Evolutionary conservation across 192 early-diverging fungal species (phyloP), one percentile per base, ranked within the genome.

Genomic region (Ambispora gerdemannii): DNA sequence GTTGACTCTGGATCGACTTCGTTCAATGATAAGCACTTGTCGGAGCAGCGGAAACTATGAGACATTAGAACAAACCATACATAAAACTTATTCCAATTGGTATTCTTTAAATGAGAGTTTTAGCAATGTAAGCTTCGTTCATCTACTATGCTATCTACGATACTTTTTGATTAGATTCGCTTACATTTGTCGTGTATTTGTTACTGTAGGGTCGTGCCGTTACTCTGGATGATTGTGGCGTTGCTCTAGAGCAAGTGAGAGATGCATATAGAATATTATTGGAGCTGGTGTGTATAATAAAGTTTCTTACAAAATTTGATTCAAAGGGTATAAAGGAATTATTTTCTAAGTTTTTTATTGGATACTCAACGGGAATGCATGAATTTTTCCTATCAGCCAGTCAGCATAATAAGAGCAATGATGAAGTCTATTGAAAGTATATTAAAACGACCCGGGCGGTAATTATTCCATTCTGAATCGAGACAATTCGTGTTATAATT

Each of bases 401-500:
- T 82, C 22, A 75, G 73, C 59, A 77, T 89, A 59, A 87, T 91
- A 32, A 82, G 88, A 20, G 80, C 84, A n/a, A 85, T 91, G 81
- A 92, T 92, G 91, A 82, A 75, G 32, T 87, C 87, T 27, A 84
- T 81, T n/a, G 91, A 92, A 70, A 81, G 74, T 68, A 66, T 91
- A 11, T 75, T 92, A 60, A 87, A 87, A 60, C 81, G 91, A 19
- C 91, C 91, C 63, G 75, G 78, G 20, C 72, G 76, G 78, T 76
- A 78, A 38, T 69, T 74, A 13, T 43, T 17, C 60, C 22, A 20
- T 49, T 47, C 68, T 27, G 30, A 52, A 25, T 15, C 31, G 33
- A 43, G 0, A 49, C 19, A 19, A 58, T 52, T 47, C 35, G 62
- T 72, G 31, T 65, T 56, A 63, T 63, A 75, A 67, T 80, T 76